A percentile compares a stretch with the other conserved stretches of the same genome.
phyloP scores from a whole-genome alignment of 768 basidiomycete genomes.

The Suillus variegatus region DNA sequence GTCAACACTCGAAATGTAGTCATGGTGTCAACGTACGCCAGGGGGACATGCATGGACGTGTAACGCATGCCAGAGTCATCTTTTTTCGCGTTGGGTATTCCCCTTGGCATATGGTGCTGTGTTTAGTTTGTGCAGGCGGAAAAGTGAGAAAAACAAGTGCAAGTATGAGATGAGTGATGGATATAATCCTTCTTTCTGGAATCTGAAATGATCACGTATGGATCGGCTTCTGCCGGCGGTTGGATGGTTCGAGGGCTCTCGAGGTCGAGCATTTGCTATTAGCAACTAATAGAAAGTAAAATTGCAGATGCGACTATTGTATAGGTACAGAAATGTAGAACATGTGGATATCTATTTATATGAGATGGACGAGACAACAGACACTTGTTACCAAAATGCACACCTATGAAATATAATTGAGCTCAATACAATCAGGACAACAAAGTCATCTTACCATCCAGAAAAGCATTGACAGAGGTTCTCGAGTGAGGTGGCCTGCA shows the following conservation, averaged over 20 bases:
- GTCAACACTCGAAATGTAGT: slow-evolving; percentile 14
- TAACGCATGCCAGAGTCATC: slow-evolving; percentile 84
- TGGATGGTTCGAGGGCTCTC: neutral
- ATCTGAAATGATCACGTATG: neutral
- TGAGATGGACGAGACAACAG: slow-evolving; percentile 13
- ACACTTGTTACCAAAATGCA: slow-evolving; percentile 64
- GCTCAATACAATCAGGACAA: neutral
- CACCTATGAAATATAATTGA: slow-evolving; percentile 43
- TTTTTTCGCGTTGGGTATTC: slow-evolving; percentile 76
- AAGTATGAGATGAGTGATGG: neutral
- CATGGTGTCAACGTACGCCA: slow-evolving; percentile 51
- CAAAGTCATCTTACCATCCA: slow-evolving; percentile 65
- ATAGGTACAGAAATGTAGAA: slow-evolving; percentile 25
- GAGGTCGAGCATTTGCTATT: neutral
- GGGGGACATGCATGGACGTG: slow-evolving; percentile 79
- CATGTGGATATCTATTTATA: slow-evolving; percentile 13
- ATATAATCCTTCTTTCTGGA: neutral
- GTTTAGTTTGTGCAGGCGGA: neutral
- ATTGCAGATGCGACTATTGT: neutral
- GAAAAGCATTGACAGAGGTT: slow-evolving; percentile 97
- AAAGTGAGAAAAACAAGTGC: neutral
- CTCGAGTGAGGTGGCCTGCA: slow-evolving; percentile 90
- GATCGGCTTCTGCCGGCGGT: slow-evolving; percentile 4
- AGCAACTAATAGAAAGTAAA: neutral
- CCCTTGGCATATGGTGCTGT: slow-evolving; percentile 63